Evolutionary conservation across 2,329 filamentous ascomycete genomes (phyloP).

Genomic region (Penicillium sp.): DNA sequence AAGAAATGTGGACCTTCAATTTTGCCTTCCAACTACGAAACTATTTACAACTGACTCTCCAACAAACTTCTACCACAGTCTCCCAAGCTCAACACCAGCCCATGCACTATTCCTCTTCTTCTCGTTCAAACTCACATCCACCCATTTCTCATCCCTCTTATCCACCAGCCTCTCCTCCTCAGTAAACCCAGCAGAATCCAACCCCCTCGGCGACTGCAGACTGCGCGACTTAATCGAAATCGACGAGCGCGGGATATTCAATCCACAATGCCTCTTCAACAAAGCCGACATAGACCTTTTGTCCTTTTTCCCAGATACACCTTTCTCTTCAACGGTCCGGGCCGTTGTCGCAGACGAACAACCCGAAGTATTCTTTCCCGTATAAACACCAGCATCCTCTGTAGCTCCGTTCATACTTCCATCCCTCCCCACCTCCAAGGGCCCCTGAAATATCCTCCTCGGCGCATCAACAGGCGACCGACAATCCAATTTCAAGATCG

Average conservation of each 20-base stretch:
- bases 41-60: background rate
- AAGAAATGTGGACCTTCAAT: background rate
- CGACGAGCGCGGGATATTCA: conserved; percentile 14
- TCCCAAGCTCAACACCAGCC: conserved; percentile 7
- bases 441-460: conserved; percentile 6
- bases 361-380: background rate
- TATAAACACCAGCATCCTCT: background rate
- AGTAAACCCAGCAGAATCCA: conserved; percentile 11
- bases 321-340: background rate
- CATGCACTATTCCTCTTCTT: conserved; percentile 6
- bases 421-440: conserved; percentile 8
- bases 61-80: background rate
- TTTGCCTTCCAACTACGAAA: background rate
- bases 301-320: conserved; percentile 3
- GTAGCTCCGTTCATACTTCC: too few relatives aligned
- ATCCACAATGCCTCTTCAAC: conserved; percentile 13
- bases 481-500: conserved; percentile 18
- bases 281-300: conserved; percentile 14
- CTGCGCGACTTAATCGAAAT: conserved; percentile 9
- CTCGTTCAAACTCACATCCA: conserved; percentile 12
- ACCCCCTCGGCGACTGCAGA: conserved; percentile 8
- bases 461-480: conserved; percentile 10
- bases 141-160: conserved; percentile 13
- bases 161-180: conserved; percentile 15
- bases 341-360: background rate